Evolutionary conservation across 495 filamentous ascomycete genomes (phyloP), one percentile per base, ranked within the genome.

Genomic region (Penicillium desertorum): DNA sequence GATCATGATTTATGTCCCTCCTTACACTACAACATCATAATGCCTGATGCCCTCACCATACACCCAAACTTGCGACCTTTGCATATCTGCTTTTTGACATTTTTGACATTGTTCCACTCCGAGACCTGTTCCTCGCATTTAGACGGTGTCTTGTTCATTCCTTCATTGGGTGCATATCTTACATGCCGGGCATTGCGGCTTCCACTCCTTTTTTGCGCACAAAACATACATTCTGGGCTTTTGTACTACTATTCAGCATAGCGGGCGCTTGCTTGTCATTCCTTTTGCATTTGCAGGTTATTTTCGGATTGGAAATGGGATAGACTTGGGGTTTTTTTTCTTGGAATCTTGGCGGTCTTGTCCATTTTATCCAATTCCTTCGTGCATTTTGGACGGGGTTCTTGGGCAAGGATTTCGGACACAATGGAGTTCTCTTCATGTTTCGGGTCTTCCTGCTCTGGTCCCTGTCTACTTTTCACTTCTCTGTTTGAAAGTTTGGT

Each of bases 181-280:
- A 54, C 51, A 42, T 61, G 56, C 65, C 47, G 66, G 73, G 73
- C 73, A 76, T 75, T 56, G 54, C 47, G 61, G 70, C 70, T 68
- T 71, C 43, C 73, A 67, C 67, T 74, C 73, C 71, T 73, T 75
- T 67, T 50, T 47, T 36, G 49, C 30, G 45, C 27, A 32, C n/a
- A 48, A 48, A 48, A 48, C 27, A 51, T 59, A 50, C 56, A 45
- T 60, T 58, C 63, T 69, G 66, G 64, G 64, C 66, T 67, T 63
- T 56, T 76, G 73, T 76, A 74, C 63, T 64, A 74, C 56, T 70
- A 74, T 59, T 57, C 67, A 60, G 73, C 73, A 76, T 77, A 71
- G 71, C 66, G 63, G 74, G 68, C 72, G 73, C 70, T 53, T 73
- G 72, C 75, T 66, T 66, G 70, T 76, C 75, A 65, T 74, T 77